Evolutionary conservation across 2,329 filamentous ascomycete genomes (phyloP).

Genomic region (Fusarium cicatricum): DNA sequence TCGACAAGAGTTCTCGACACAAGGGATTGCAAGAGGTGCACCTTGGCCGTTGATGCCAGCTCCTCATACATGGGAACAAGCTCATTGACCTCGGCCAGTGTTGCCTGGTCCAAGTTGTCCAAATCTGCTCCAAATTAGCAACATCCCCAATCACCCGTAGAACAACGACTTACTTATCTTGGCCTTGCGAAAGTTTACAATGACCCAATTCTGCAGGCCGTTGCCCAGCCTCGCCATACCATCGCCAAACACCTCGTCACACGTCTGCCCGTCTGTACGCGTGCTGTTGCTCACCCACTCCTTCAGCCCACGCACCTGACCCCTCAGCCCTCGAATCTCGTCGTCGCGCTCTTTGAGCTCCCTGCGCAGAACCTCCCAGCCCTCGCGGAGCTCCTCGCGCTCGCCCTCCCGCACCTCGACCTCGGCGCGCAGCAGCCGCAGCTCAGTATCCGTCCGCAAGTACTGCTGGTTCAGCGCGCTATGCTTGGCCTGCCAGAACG

Average conservation of each 20-base stretch:
- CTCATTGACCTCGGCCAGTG: constrained; percentile 53
- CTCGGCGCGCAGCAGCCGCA: constrained; percentile 60
- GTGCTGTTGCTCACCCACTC: constrained; percentile 75
- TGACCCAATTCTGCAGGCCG: constrained; percentile 77
- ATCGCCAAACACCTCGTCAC: constrained; percentile 73
- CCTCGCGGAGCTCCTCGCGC: constrained; percentile 58
- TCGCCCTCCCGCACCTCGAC: constrained; percentile 57
- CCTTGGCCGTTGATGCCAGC: constrained; percentile 62
- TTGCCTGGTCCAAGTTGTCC: constrained; percentile 50
- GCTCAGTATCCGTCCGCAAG: constrained; percentile 60
- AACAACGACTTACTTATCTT: constrained; percentile 58
- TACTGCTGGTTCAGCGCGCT: constrained; percentile 61
- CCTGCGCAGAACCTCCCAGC: constrained; percentile 56
- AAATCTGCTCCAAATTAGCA: constrained; percentile 50
- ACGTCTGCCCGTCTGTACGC: constrained; percentile 65
- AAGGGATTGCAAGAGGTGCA: constrained; percentile 69
- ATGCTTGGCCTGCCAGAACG: constrained; percentile 67
- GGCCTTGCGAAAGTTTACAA: constrained; percentile 71
- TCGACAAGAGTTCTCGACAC: constrained; percentile 68
- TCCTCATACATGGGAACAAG: constrained; percentile 67
- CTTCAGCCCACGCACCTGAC: constrained; percentile 73
- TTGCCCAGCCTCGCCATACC: constrained; percentile 69
- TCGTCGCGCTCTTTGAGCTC: constrained; percentile 61
- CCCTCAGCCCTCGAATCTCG: constrained; percentile 62
- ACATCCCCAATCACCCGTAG: background rate